Conservation (phyloP, 257 asterid species). For the Osmanthus fragrans region DNA sequence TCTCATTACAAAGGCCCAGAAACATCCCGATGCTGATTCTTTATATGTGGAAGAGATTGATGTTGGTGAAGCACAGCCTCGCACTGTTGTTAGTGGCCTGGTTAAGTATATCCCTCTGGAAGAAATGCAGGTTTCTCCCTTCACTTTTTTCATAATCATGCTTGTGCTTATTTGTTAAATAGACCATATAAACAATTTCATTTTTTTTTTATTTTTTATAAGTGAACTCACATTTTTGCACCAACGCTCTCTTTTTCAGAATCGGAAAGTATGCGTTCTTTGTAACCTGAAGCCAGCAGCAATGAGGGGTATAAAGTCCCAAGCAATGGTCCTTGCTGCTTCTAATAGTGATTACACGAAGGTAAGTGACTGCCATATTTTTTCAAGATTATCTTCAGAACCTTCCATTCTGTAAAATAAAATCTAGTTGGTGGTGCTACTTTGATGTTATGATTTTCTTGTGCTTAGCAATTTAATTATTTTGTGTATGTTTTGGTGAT, state of each 20-base stretch:
- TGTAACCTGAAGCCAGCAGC: slow-evolving; percentile 93
- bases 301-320: slow-evolving; percentile 95
- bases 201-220: neutral
- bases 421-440: neutral
- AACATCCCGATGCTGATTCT: slow-evolving; percentile 94
- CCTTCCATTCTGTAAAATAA: neutral
- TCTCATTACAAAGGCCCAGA: slow-evolving; percentile 72
- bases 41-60: slow-evolving; percentile 94
- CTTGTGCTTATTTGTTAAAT: slow-evolving; percentile 1
- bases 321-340: slow-evolving; percentile 98
- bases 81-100: slow-evolving; percentile 95
- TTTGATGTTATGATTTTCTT: neutral
- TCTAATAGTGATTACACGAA: slow-evolving; percentile 67
- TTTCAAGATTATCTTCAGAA: neutral
- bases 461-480: neutral
- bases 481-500: neutral
- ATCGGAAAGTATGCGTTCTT: slow-evolving; percentile 92
- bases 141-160: slow-evolving; percentile 11
- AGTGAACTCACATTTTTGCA: neutral
- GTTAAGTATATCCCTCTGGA: slow-evolving; percentile 89
- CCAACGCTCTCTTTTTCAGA: slow-evolving; percentile 40
- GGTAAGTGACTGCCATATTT: slow-evolving; percentile 39
- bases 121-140: slow-evolving; percentile 85
- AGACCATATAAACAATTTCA: neutral
- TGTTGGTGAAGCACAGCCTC: slow-evolving; percentile 87